These are phyloP conservation scores for Turritis glabra DNA, from an alignment of 345 rosid species.

Conservation along the genomic window DNA sequence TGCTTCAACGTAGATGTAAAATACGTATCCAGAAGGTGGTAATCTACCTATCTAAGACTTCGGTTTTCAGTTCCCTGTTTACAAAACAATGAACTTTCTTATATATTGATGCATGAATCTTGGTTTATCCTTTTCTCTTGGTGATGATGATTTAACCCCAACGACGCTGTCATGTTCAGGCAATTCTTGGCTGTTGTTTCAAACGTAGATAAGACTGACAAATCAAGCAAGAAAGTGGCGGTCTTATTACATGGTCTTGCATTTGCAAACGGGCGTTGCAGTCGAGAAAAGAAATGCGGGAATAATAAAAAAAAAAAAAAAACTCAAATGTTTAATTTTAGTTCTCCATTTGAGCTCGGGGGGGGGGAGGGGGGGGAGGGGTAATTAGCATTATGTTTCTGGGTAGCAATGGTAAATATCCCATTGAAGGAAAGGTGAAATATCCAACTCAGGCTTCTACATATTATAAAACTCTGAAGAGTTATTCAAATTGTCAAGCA, in stretches of 20 bases:
- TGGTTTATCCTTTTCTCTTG: neutral
- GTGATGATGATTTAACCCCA: neutral
- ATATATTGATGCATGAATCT: neutral
- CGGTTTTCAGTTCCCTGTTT: too few relatives aligned
- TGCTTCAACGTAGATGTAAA: too few relatives aligned
- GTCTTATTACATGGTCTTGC: conserved; percentile 54
- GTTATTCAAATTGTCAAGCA: conserved; percentile 8
- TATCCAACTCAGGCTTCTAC: conserved; percentile 13
- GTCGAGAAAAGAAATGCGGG: neutral
- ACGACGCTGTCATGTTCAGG: conserved; percentile 39
- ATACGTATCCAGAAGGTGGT: too few relatives aligned
- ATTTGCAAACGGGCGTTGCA: conserved; percentile 71
- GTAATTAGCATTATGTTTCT: neutral
- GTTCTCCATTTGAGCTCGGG: neutral
- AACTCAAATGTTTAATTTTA: neutral
- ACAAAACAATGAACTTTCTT: too few relatives aligned
- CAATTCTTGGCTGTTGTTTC: conserved; percentile 50
- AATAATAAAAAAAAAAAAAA: too few relatives aligned
- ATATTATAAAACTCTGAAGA: conserved; percentile 13
- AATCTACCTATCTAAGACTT: too few relatives aligned
- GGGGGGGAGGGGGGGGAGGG: too few relatives aligned
- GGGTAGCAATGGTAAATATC: neutral
- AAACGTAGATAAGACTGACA: conserved; percentile 52
- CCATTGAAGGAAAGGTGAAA: neutral
- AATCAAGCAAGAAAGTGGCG: conserved; percentile 48